A percentile compares a stretch with the other conserved stretches of the same genome.
Conservation (phyloP, 1,139 yeast species). For the Pichia terricola region DNA sequence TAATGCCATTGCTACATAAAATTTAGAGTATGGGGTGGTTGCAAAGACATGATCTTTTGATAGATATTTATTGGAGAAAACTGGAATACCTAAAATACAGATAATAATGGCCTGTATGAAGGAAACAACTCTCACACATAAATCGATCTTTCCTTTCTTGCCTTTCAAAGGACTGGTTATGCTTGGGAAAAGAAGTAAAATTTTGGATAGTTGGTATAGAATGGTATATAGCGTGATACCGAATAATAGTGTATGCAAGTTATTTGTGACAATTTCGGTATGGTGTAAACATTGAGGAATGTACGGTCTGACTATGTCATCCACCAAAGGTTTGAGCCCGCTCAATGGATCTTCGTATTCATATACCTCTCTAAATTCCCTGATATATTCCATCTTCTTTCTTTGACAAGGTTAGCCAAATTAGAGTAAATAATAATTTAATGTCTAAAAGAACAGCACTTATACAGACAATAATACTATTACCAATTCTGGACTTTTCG, state of each 20-base stretch:
- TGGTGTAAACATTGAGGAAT: constrained; percentile 6
- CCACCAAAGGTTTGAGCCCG: constrained; percentile 8
- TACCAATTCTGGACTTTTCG: too few relatives aligned
- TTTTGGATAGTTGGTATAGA: constrained; percentile 34
- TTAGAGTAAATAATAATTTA: too few relatives aligned
- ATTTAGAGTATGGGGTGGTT: constrained; percentile 63
- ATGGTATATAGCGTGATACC: constrained; percentile 33
- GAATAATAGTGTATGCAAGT: constrained; percentile 21
- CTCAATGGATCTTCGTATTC: constrained; percentile 26
- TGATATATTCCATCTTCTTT: constrained; percentile 5
- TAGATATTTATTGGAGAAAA: constrained; percentile 47
- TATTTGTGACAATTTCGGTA: constrained; percentile 23
- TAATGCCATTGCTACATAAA: constrained; percentile 59
- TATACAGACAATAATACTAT: too few relatives aligned
- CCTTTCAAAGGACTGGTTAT: constrained; percentile 31
- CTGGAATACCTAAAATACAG: constrained; percentile 43
- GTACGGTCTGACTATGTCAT: constrained; percentile 34
- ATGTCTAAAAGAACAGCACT: too few relatives aligned
- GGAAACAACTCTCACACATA: constrained; percentile 84
- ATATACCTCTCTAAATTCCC: constrained; percentile 3
- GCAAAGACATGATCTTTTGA: constrained; percentile 50
- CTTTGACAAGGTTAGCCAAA: too few relatives aligned
- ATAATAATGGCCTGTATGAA: constrained; percentile 70
- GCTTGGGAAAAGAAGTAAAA: constrained; percentile 30
- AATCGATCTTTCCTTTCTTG: constrained; percentile 49